Base-by-base conservation (phyloP, 179 eudicot genomes). In the Vitellaria paradoxa region DNA sequence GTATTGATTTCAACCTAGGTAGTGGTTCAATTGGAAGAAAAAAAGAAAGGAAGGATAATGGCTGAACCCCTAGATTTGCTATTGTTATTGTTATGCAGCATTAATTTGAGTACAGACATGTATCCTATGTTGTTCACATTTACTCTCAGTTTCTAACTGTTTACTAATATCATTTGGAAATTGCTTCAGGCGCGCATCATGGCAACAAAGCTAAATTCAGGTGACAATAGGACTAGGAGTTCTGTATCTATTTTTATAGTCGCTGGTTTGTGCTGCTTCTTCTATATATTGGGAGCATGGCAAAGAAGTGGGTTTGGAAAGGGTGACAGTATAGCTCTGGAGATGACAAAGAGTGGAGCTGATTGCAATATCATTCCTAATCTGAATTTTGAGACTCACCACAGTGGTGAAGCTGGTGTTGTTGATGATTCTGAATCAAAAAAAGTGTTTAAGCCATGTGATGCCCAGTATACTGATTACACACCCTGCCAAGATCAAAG, bases 401-500 rank as follows among this genome's bases (percentile, higher is more conserved):
- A 84, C 3, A 65, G 77, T 18, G 82, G 81, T 66, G 78, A 60
- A 75, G 86, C 76, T 46, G 82, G 89, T 57, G 73, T 70, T 6
- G 18, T 76, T 26, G 81, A 74, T 17, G 81, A 74, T 57, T 79
- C 85, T 42, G 80, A 76, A 26, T 73, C 83, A 45, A 64, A 56
- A 72, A 81, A 81, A 76, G 78, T 15, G 12, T 73, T 79, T 66
- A 79, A 83, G 82, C 86, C 90, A 12, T 90, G 94, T 49, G 47
- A 86, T 66, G 78, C 89, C 65, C 78, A 77, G n/a, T 88, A 74
- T 68, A 82, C 83, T 65, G 97, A 92, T 73, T 88, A 89, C 84
- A 92, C 97, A 6, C 97, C 97, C 7, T 92, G 97, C 80, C 97
- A 92, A 64, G 97, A 88, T 80, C 97, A 92, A 81, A 87, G 81